Evolutionary conservation across 257 asterid species (phyloP).

Genomic region (Nicotiana tabacum): DNA sequence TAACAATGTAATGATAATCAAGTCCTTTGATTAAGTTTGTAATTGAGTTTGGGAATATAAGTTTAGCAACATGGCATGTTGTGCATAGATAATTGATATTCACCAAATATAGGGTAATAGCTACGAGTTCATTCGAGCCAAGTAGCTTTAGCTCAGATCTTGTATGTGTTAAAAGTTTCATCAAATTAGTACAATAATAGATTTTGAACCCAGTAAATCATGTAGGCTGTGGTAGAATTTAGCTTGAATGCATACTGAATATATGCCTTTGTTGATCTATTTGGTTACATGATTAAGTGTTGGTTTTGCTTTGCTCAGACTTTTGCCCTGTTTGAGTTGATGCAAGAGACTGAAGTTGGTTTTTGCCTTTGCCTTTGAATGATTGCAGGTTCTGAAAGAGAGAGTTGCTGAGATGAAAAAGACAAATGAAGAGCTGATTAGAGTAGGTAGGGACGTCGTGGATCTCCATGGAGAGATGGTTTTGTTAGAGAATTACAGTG

Average conservation of each 20-base stretch:
- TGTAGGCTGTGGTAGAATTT: no score
- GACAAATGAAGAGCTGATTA: constrained; percentile 44
- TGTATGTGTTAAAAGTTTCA: no score
- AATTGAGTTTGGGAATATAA: background rate
- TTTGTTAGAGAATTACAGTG: constrained; percentile 76
- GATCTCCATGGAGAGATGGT: constrained; percentile 94
- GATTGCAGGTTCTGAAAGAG: constrained; percentile 53
- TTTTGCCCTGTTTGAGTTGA: background rate
- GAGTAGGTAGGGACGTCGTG: constrained; percentile 56
- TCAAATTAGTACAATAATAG: no score
- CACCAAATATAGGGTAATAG: no score
- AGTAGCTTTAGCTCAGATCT: no score
- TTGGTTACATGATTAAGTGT: background rate
- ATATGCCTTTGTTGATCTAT: no score
- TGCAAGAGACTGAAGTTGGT: background rate
- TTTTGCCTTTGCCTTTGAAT: background rate
- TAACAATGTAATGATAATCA: background rate
- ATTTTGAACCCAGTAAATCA: no score
- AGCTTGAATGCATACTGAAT: no score
- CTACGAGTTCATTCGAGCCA: no score
- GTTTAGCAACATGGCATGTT: background rate
- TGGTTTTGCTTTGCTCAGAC: background rate
- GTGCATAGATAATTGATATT: background rate
- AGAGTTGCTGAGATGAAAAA: constrained; percentile 36
- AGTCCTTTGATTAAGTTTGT: background rate